phyloP scores from a whole-genome alignment of 2,329 filamentous ascomycete genomes.

The Aspergillus niger region DNA sequence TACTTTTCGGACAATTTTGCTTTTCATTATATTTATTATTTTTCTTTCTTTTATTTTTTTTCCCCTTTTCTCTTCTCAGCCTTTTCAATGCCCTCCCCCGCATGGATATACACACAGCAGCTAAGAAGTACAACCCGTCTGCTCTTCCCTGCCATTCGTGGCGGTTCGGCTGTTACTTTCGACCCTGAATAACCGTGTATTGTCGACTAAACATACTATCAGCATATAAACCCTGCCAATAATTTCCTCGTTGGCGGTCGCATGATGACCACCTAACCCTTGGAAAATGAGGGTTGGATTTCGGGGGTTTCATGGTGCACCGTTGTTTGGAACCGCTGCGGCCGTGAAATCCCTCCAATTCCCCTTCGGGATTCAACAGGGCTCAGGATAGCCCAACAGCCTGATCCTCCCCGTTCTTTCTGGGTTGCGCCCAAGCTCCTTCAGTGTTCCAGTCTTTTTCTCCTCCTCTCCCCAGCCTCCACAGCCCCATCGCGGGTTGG shows the following conservation, averaged over 20 bases:
- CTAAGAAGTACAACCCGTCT: no score
- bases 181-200: no score
- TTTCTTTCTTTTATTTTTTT: no score
- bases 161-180: no score
- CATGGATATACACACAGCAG: not conserved
- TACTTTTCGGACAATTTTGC: no score
- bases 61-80: no score
- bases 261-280: not conserved
- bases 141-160: no score
- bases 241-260: not conserved
- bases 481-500: not conserved
- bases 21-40: no score
- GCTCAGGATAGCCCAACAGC: not conserved
- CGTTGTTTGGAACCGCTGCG: not conserved
- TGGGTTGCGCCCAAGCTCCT: conserved; percentile 4
- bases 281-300: not conserved
- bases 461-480: not conserved
- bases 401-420: not conserved
- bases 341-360: conserved; percentile 7
- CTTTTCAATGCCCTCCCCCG: no score
- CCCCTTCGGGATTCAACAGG: not conserved
- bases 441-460: not conserved
- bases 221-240: not conserved
- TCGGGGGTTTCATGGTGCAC: not conserved
- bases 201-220: not conserved